Evolutionary conservation across 352 stramenopile genomes (phyloP).

Genomic region (Phytophthora sp.): DNA sequence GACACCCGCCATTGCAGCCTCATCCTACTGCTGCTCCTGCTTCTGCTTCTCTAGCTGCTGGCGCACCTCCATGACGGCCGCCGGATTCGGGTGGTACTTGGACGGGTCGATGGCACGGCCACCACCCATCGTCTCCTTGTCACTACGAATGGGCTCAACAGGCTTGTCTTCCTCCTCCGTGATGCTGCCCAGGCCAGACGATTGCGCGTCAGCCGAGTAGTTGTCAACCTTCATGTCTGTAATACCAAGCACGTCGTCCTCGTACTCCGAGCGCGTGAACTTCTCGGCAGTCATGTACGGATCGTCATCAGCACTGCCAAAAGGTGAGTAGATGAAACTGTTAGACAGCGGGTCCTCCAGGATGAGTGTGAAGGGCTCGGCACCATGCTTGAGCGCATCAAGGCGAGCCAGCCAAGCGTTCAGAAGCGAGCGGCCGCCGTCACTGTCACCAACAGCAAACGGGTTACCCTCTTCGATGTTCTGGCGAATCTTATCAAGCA

Average conservation of each 20-base stretch:
- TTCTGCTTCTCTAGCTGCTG: constrained; percentile 47
- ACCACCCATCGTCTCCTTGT: constrained; percentile 71
- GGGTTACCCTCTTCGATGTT: constrained; percentile 82
- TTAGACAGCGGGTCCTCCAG: constrained; percentile 92
- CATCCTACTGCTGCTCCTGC: constrained; percentile 39
- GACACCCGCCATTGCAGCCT: constrained; percentile 26
- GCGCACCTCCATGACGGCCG: constrained; percentile 63
- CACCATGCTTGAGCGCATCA: constrained; percentile 61
- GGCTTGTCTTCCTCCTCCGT: constrained; percentile 43
- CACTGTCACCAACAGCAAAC: constrained; percentile 84
- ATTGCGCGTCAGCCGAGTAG: constrained; percentile 50
- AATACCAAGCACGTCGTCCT: constrained; percentile 93
- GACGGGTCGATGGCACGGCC: constrained; percentile 53
- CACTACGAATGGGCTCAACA: constrained; percentile 46
- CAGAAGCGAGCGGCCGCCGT: constrained; percentile 62
- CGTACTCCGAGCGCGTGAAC: constrained; percentile 88
- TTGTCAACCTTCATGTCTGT: constrained; percentile 94
- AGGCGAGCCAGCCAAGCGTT: constrained; percentile 59
- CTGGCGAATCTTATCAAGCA: constrained; percentile 88
- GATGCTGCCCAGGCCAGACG: constrained; percentile 36
- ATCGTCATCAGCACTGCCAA: constrained; percentile 56
- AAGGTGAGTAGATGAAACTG: constrained; percentile 89
- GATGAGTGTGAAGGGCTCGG: constrained; percentile 88
- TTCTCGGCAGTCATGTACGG: constrained; percentile 76
- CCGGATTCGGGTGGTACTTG: constrained; percentile 71